phyloP scores from a whole-genome alignment of 805 yeast species.

The Vanderwaltozyma tropicalis region DNA sequence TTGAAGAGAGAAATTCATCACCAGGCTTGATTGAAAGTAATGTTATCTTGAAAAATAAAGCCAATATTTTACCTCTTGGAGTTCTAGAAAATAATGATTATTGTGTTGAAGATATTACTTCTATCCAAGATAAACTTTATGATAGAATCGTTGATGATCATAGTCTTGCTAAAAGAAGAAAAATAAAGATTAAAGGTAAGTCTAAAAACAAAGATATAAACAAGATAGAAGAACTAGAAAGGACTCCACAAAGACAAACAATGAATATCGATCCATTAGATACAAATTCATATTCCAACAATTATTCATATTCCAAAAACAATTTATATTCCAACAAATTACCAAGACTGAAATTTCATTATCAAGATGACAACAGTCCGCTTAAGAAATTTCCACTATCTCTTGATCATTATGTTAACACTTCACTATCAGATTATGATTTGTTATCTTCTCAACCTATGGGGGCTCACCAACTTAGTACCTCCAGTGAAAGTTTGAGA shows the following conservation, averaged over 20 bases:
- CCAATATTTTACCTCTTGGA: constrained; percentile 17
- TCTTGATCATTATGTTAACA: not conserved
- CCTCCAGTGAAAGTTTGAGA: not conserved
- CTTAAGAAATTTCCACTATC: not conserved
- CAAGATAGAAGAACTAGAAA: too few relatives aligned
- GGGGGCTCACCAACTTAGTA: not conserved
- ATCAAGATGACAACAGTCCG: not conserved
- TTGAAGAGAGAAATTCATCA: constrained; percentile 3
- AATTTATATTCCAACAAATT: not conserved
- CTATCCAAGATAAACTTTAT: constrained; percentile 24
- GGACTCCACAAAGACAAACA: too few relatives aligned
- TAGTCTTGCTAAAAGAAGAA: constrained; percentile 23
- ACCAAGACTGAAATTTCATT: too few relatives aligned
- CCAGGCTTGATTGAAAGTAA: not conserved
- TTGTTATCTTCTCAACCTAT: too few relatives aligned
- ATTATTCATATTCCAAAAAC: not conserved
- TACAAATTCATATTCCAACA: too few relatives aligned
- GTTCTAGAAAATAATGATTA: constrained; percentile 16
- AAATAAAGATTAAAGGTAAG: constrained; percentile 6
- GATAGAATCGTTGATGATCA: constrained; percentile 23
- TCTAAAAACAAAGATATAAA: not conserved
- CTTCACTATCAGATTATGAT: not conserved
- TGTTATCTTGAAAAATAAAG: not conserved
- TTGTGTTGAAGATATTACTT: constrained; percentile 18
- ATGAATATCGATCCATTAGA: too few relatives aligned